These are phyloP conservation scores for Elaeis guineensis DNA, from an alignment of 176 grass and related monocot species.

Conservation along the genomic window DNA sequence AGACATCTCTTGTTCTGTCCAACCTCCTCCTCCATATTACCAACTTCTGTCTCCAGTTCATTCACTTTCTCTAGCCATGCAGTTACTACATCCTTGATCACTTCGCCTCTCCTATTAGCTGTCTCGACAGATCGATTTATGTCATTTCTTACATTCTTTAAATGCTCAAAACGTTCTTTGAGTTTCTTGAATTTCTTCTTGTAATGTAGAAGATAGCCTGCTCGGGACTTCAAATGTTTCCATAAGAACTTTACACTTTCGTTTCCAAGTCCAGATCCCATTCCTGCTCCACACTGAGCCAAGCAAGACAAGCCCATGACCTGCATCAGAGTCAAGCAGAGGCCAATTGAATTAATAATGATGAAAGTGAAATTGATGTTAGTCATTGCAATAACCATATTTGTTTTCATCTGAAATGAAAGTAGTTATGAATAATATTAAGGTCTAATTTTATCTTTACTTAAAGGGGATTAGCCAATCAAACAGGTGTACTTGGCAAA, in stretches of 20 bases:
- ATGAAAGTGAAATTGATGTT: too few relatives aligned
- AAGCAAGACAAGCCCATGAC: too few relatives aligned
- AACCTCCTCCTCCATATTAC: neutral
- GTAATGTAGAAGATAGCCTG: neutral
- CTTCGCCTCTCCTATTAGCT: neutral
- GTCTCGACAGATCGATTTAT: neutral
- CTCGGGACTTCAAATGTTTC: neutral
- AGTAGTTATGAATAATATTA: too few relatives aligned
- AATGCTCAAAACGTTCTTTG: neutral
- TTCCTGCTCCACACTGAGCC: neutral
- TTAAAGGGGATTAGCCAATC: too few relatives aligned
- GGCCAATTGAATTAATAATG: too few relatives aligned
- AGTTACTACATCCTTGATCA: neutral
- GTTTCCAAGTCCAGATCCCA: neutral
- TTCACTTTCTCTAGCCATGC: neutral
- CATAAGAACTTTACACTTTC: neutral
- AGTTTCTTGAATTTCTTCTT: conserved; percentile 3
- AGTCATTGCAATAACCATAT: too few relatives aligned
- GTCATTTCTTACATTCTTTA: neutral
- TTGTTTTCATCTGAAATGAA: too few relatives aligned
- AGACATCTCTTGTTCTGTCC: neutral
- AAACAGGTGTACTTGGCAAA: too few relatives aligned
- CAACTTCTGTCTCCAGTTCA: neutral
- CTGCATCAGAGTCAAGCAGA: too few relatives aligned
- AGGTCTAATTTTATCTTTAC: too few relatives aligned